Evolutionary conservation across 116 monocot genomes (phyloP).

Genomic region (Papilionanthe hybrid): DNA sequence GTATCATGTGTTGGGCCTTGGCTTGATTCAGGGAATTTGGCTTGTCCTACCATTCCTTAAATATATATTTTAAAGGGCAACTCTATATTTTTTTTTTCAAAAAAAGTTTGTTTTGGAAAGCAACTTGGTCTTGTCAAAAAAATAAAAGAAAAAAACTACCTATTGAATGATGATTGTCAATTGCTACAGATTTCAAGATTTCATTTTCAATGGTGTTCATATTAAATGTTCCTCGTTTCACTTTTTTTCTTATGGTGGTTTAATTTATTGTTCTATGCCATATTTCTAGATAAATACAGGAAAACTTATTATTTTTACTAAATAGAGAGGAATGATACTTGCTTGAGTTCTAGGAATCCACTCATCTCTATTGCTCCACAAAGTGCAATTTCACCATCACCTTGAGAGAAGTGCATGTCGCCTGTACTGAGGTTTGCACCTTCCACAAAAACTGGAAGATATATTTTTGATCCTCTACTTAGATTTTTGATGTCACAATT

Average conservation of each 20-base stretch:
- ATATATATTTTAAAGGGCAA: too few species aligned
- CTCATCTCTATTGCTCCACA: slow-evolving; percentile 94
- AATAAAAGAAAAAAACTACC: too few species aligned
- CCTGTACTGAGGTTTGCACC: slow-evolving; percentile 80
- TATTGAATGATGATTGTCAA: too few species aligned
- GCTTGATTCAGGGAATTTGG: too few species aligned
- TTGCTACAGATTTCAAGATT: too few species aligned
- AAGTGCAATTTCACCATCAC: slow-evolving; percentile 79
- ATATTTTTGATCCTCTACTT: slow-evolving; percentile 77
- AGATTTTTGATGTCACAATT: slow-evolving; percentile 94
- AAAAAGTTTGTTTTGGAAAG: too few species aligned
- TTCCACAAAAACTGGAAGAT: slow-evolving; percentile 85
- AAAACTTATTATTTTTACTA: neutral
- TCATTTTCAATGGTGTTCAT: neutral
- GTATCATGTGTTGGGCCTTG: too few species aligned
- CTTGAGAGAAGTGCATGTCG: slow-evolving; percentile 93
- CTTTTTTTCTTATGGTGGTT: neutral
- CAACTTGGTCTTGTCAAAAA: too few species aligned
- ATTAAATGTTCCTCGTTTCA: neutral
- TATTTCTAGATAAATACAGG: neutral
- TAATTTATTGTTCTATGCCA: neutral
- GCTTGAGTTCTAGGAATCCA: slow-evolving; percentile 82
- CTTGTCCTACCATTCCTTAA: too few species aligned
- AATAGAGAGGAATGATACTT: slow-evolving; percentile 5
- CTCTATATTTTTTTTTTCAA: too few species aligned